phyloP scores from a whole-genome alignment of 2,329 filamentous ascomycete genomes.

The Exophiala phaeomuriformis region DNA sequence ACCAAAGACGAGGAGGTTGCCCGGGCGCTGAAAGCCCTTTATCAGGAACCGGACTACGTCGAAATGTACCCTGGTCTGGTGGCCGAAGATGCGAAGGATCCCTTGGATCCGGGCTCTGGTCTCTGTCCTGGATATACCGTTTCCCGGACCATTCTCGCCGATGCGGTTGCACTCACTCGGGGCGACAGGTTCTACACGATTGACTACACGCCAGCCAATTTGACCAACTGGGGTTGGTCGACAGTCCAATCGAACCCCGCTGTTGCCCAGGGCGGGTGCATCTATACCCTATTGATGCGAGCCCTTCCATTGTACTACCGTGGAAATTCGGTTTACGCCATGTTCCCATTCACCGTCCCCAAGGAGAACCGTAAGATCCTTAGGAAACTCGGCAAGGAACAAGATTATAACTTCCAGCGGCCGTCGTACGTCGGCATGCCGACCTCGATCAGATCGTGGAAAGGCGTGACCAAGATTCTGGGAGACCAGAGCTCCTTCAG shows the following conservation, averaged over 20 bases:
- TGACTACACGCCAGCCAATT: conserved; percentile 39
- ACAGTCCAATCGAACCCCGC: conserved; percentile 34
- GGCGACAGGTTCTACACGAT: conserved; percentile 44
- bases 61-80: conserved; percentile 64
- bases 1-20: conserved; percentile 52
- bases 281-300: conserved; percentile 47
- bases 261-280: conserved; percentile 44
- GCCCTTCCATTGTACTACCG: conserved; percentile 46
- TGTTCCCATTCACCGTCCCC: conserved; percentile 45
- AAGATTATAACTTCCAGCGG: conserved; percentile 37
- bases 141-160: conserved; percentile 39
- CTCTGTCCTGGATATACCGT: conserved; percentile 37
- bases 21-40: conserved; percentile 51
- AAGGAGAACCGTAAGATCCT: conserved; percentile 42
- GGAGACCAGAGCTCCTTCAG: conserved; percentile 40
- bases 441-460: conserved; percentile 40
- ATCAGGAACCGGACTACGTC: conserved; percentile 58
- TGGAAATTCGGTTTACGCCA: conserved; percentile 44
- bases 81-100: conserved; percentile 35
- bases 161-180: conserved; percentile 42
- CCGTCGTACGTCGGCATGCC: conserved; percentile 32
- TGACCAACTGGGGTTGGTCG: conserved; percentile 42
- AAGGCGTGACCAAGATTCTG: conserved; percentile 40
- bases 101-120: conserved; percentile 34
- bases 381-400: conserved; percentile 34